These are phyloP conservation scores for Myxozyma lipomycoides DNA, from an alignment of 805 yeast genomes.

Conservation along the genomic window DNA sequence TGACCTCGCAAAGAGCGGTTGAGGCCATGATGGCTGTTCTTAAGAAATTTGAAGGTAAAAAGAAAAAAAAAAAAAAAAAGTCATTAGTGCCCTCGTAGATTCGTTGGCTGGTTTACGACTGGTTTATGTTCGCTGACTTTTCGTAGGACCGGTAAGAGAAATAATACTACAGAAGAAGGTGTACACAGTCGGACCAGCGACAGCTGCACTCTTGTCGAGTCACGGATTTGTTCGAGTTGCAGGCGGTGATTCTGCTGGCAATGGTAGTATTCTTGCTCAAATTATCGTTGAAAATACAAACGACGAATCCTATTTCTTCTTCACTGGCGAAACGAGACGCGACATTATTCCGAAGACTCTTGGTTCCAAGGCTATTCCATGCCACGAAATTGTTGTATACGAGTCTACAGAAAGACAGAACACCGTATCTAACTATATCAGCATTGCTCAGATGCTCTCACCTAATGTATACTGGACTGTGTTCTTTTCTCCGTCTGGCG, in stretches of 20 bases:
- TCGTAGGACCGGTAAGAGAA: background rate
- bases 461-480: conserved; percentile 60
- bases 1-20: conserved; percentile 90
- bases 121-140: background rate
- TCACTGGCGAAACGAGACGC: conserved; percentile 82
- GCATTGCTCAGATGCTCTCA: background rate
- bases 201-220: conserved; percentile 52
- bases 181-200: conserved; percentile 91
- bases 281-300: conserved; percentile 46
- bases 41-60: conserved; percentile 33
- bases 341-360: conserved; percentile 73
- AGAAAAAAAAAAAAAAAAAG: too few species aligned
- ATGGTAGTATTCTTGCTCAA: conserved; percentile 64
- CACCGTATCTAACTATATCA: conserved; percentile 26
- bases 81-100: too few species aligned
- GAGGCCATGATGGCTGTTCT: conserved; percentile 55
- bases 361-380: conserved; percentile 13
- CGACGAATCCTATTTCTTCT: conserved; percentile 45
- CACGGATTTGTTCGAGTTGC: conserved; percentile 64
- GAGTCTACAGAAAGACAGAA: conserved; percentile 38
- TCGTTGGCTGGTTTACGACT: conserved; percentile 31
- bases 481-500: conserved; percentile 89
- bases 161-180: conserved; percentile 40
- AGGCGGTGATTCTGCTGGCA: conserved; percentile 78
- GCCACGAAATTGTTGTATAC: conserved; percentile 22